phyloP scores from a whole-genome alignment of 208 protist species.

The Blechomonas ayalai region DNA sequence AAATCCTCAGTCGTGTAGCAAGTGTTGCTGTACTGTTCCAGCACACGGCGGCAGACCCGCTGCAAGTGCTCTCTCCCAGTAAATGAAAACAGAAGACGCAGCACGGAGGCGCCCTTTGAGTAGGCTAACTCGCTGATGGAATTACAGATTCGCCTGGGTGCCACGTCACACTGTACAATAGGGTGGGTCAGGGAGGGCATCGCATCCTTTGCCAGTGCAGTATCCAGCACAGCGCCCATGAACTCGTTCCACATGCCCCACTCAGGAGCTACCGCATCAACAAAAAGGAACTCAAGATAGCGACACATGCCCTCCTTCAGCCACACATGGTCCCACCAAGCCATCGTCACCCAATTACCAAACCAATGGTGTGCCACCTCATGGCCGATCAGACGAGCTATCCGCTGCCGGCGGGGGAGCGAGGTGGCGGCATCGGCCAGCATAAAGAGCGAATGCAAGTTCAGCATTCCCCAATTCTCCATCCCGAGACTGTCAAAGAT shows the following conservation, averaged over 20 bases:
- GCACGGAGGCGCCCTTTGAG: slow-evolving; percentile 64
- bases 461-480: slow-evolving; percentile 92
- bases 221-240: slow-evolving; percentile 25
- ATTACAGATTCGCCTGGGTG: slow-evolving; percentile 23
- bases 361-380: slow-evolving; percentile 94
- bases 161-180: slow-evolving; percentile 24
- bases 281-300: slow-evolving; percentile 87
- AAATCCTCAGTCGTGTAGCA: slow-evolving; percentile 30
- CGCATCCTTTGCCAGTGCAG: slow-evolving; percentile 28
- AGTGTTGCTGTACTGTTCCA: slow-evolving; percentile 19
- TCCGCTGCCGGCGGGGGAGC: slow-evolving; percentile 53
- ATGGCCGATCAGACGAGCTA: slow-evolving; percentile 89
- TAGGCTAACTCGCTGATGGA: slow-evolving; percentile 68
- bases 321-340: slow-evolving; percentile 95
- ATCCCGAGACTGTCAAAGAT: slow-evolving; percentile 45
- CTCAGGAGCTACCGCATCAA: slow-evolving; percentile 57
- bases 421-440: slow-evolving; percentile 48
- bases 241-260: slow-evolving; percentile 83
- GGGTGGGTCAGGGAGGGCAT: slow-evolving; percentile 28
- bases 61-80: slow-evolving; percentile 22
- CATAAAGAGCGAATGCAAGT: slow-evolving; percentile 59
- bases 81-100: slow-evolving; percentile 68
- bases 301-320: slow-evolving; percentile 97
- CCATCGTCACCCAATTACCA: slow-evolving; percentile 91
- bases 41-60: slow-evolving; percentile 18